Evolutionary conservation across 768 basidiomycete genomes (phyloP).

Genomic region (Russula emetica): DNA sequence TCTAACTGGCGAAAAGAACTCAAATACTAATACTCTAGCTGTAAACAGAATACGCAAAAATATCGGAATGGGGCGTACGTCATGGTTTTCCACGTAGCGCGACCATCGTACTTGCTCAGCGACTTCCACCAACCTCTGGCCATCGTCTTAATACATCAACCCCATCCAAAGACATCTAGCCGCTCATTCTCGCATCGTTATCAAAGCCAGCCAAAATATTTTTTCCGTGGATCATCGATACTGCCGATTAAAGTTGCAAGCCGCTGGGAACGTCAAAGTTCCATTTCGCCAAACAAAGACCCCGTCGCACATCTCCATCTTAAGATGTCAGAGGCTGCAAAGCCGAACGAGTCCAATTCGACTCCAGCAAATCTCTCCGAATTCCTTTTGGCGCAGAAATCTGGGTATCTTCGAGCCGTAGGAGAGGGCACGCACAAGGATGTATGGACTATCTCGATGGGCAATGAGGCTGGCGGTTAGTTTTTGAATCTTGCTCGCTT

Average conservation of each 20-base stretch:
- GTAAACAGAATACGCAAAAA: neutral
- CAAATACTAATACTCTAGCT: neutral
- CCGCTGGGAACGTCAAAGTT: neutral
- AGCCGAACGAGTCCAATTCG: neutral
- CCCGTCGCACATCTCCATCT: neutral
- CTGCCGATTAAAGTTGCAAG: neutral
- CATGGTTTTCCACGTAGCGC: neutral
- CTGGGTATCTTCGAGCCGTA: slow-evolving; percentile 23
- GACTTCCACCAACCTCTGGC: slow-evolving; percentile 1
- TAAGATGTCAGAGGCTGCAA: slow-evolving; percentile 10
- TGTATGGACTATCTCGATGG: slow-evolving; percentile 82
- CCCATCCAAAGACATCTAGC: too few species aligned
- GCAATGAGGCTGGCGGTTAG: slow-evolving; percentile 94
- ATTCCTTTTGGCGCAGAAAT: slow-evolving; percentile 25
- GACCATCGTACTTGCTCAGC: slow-evolving; percentile 1
- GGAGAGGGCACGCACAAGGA: slow-evolving; percentile 28
- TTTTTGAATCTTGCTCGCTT: neutral
- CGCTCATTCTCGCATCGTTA: neutral
- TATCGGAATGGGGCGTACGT: neutral
- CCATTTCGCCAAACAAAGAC: neutral
- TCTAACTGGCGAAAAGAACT: neutral
- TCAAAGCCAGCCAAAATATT: neutral
- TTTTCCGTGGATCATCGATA: slow-evolving; percentile 13
- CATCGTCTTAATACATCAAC: slow-evolving; percentile 2
- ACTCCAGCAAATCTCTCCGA: slow-evolving; percentile 5